Evolutionary conservation across 2,329 filamentous ascomycete species (phyloP), one percentile per base, ranked within the genome.

Genomic region (Periconia sp.): DNA sequence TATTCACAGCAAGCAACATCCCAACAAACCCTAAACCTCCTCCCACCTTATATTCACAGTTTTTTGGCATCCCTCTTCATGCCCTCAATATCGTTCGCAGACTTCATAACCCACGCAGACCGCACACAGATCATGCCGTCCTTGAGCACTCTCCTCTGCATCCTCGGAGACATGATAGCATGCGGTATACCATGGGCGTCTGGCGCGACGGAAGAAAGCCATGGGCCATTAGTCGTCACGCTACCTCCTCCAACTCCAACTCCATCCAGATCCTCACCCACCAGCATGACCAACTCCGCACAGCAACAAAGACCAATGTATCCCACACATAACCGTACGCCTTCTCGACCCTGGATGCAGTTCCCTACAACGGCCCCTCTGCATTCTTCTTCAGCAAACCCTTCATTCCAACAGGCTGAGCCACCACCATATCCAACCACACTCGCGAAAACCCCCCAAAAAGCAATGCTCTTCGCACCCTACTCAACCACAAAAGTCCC

Each of bases 171-270:
- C 1, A 47, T 71, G 11, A 65, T 73, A 18, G 43, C 67, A n/a
- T 55, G 60, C 6, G 70, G 69, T 1, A 68, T 73, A 2, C 68
- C 69, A 1, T 73, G 70, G 69, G 61, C 65, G 2, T 63, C 62
- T 6, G 61, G 63, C 15, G 66, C 66, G 6, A 63, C 60, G 2
- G 70, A 73, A 47, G 57, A 59, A 30, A 65, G 64, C 1, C 65
- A 69, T 47, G 70, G 69, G 1, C 70, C 70, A 0, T 52, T 72
- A 23, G 63, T 71, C 30, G 54, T 62, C 5, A 47, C 45, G 15
- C 9, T 42, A n/a, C 53, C 53, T 7, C 33, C 30, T 18, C 13
- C 41, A 37, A 27, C 5, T 27, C 23, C n/a, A n/a, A n/a, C n/a
- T 31, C n/a, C 33, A 23, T 13, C 45, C 3, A 23, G 35, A 6